These are phyloP conservation scores for Thelephora ganbajun DNA, from an alignment of 768 basidiomycete genomes.

Conservation along the genomic window DNA sequence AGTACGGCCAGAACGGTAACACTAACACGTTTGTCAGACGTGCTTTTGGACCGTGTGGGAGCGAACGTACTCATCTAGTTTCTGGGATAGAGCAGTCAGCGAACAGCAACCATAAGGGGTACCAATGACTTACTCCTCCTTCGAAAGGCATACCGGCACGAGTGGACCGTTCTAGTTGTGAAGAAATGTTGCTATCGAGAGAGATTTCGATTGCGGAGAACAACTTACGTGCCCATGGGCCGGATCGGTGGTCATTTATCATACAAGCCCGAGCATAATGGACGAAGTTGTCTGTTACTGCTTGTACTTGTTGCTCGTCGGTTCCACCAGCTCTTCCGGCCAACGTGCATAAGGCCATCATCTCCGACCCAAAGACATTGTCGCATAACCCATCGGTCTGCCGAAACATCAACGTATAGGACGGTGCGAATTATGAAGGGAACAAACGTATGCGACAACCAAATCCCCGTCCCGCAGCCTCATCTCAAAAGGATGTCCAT, in stretches of 20 bases:
- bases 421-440: background rate
- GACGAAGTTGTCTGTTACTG: conserved; percentile 60
- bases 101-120: conserved; percentile 2
- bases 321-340: conserved; percentile 30
- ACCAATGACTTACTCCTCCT: conserved; percentile 49
- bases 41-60: background rate
- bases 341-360: conserved; percentile 55
- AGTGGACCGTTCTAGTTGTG: conserved; percentile 40
- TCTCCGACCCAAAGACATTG: conserved; percentile 52
- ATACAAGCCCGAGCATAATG: conserved; percentile 60
- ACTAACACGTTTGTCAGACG: conserved; percentile 21
- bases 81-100: conserved; percentile 27
- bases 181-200: conserved; percentile 1
- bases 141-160: conserved; percentile 49
- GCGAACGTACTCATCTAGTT: conserved; percentile 61
- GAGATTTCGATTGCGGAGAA: background rate
- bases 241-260: conserved; percentile 45
- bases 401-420: background rate
- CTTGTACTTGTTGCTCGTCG: conserved; percentile 51
- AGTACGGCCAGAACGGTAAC: conserved; percentile 60
- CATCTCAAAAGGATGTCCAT: conserved; percentile 30
- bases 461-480: conserved; percentile 40
- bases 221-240: conserved; percentile 61
- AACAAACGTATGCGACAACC: conserved; percentile 32
- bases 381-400: conserved; percentile 45